phyloP scores from a whole-genome alignment of 1,284 basidiomycete species.

The Trametes versicolor region DNA sequence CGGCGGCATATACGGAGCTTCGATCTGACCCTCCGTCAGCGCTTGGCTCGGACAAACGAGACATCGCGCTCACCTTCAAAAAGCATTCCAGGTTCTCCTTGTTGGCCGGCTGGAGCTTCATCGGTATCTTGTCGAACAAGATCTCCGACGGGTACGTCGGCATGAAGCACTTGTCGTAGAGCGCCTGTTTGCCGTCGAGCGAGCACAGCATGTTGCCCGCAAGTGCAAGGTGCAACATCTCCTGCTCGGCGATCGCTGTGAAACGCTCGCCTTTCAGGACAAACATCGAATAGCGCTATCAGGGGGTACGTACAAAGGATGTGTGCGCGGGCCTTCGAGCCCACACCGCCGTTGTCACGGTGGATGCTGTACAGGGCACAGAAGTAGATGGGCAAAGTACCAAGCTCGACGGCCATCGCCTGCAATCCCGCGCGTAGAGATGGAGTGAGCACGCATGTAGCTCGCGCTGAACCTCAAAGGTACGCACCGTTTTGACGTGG shows the following conservation, averaged over 20 bases:
- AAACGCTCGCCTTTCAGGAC: neutral
- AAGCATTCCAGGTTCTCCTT: constrained; percentile 31
- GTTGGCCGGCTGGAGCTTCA: constrained; percentile 28
- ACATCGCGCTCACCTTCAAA: constrained; percentile 21
- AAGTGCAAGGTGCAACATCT: constrained; percentile 33
- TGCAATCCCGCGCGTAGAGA: neutral
- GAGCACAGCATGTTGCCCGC: constrained; percentile 28
- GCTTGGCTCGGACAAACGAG: neutral
- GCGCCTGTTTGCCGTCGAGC: constrained; percentile 13
- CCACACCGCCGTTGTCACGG: constrained; percentile 19
- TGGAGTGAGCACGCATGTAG: neutral
- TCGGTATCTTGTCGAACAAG: constrained; percentile 27
- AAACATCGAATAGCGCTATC: neutral
- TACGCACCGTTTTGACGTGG: constrained; percentile 15
- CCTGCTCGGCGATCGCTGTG: constrained; percentile 29
- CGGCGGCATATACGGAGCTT: constrained; percentile 1
- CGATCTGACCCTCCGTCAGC: constrained; percentile 1
- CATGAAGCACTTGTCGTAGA: constrained; percentile 22
- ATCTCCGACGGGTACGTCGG: constrained; percentile 18
- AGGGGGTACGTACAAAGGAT: constrained; percentile 20
- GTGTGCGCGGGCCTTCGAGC: constrained; percentile 20
- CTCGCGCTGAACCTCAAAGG: too few relatives aligned
- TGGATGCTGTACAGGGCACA: constrained; percentile 30
- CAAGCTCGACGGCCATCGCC: constrained; percentile 26
- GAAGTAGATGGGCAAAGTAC: constrained; percentile 30